Evolutionary conservation across 768 basidiomycete genomes (phyloP), one percentile per base, ranked within the genome.

Genomic region (Termitomyces titanicus): DNA sequence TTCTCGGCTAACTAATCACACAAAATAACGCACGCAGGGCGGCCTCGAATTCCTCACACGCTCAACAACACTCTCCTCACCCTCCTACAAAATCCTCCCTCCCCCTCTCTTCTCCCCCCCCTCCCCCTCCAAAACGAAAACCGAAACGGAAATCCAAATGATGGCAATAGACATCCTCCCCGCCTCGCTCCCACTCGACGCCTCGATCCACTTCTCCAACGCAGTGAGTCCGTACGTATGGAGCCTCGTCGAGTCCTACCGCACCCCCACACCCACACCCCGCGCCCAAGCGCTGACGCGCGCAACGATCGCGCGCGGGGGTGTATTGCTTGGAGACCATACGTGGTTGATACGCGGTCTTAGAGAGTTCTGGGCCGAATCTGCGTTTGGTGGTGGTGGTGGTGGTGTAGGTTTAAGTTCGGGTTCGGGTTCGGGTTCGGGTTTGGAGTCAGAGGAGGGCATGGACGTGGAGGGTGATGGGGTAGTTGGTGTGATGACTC

Each of bases 81-180:
- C 94, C 0, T 85, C 84, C 66, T 91, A 84, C 70, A 79, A 75
- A 40, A 65, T 74, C 24, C 72, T 74, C 1, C 79, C 82, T 0
- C 53, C 68, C 80, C 51, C 74, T 84, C 12, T 83, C n/a, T n/a
- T n/a, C n/a, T n/a, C n/a, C n/a, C 24, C 72, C 74, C 1, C 79
- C 82, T 0, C 53, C 68, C 80, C 51, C 74, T 84, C 12, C 83
- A n/a, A n/a, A n/a, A n/a, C n/a, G n/a, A n/a, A n/a, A n/a, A n/a
- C n/a, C n/a, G n/a, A n/a, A n/a, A n/a, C 83, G 0, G 71, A 74
- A n/a, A 79, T 83, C 37, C 84, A 88, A 52, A 84, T 96, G 61
- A 94, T 94, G 83, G 82, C 90, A 0, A 88, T 95, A 48, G 94
- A 98, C 65, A 97, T 96, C 61, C 80, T 97, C 4, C 94, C 94